phyloP scores from a whole-genome alignment of 2,329 filamentous ascomycete genomes.

The Dendryphion nanum region DNA sequence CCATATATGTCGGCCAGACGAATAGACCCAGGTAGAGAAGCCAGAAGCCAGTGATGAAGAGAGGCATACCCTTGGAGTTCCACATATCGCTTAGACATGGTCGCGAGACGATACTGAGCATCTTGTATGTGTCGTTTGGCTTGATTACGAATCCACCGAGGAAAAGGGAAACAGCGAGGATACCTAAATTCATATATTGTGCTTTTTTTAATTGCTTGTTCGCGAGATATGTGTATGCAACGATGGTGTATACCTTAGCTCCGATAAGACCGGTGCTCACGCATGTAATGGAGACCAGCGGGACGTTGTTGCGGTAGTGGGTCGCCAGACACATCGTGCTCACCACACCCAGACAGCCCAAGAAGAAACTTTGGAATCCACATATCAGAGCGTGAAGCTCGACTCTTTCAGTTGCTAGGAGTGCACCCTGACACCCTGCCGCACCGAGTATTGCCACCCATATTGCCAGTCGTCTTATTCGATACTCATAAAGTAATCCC shows the following conservation, averaged over 20 bases:
- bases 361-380: conserved; percentile 11
- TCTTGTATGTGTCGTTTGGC: not conserved
- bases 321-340: conserved; percentile 13
- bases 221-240: conserved; percentile 1
- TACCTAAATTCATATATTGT: not conserved
- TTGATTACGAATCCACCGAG: not conserved
- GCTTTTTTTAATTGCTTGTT: not conserved
- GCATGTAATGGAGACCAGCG: conserved; percentile 36
- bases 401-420: not conserved
- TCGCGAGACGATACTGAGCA: too few species aligned
- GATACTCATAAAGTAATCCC: not conserved
- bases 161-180: not conserved
- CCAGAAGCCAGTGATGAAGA: conserved; percentile 6
- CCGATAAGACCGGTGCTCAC: conserved; percentile 16
- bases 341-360: conserved; percentile 15
- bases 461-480: not conserved
- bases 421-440: not conserved
- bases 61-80: not conserved
- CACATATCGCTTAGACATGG: not conserved
- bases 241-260: conserved; percentile 10
- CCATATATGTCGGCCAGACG: conserved; percentile 10
- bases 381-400: not conserved
- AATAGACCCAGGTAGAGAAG: conserved; percentile 10
- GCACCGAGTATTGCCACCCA: not conserved
- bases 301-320: conserved; percentile 22